phyloP scores from a whole-genome alignment of 305 asterid genomes.

The Fraxinus albicans region DNA sequence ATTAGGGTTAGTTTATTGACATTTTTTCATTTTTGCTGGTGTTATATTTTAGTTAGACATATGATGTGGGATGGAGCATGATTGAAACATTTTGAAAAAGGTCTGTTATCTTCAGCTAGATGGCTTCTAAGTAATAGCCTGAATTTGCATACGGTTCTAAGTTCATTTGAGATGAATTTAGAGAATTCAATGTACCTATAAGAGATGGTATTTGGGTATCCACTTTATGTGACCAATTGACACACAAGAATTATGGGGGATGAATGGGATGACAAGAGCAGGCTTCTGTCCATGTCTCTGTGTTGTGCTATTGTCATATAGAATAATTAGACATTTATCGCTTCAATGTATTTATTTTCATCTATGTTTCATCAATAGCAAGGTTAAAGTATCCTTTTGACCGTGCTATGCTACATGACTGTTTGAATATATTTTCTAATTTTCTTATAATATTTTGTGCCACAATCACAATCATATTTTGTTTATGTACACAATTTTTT shows the following conservation, averaged over 20 bases:
- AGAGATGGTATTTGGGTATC: neutral
- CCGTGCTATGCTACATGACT: neutral
- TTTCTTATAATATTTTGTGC: neutral
- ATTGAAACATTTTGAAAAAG: neutral
- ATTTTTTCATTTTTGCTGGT: too few relatives aligned
- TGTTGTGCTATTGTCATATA: neutral
- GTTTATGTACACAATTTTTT: too few relatives aligned
- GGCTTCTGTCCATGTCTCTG: neutral
- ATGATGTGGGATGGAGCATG: too few relatives aligned
- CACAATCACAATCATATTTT: neutral
- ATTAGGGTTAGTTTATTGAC: conserved; percentile 1
- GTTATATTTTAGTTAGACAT: too few relatives aligned
- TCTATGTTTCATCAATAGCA: neutral
- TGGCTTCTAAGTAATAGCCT: neutral
- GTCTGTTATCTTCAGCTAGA: neutral
- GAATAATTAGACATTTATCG: too few relatives aligned
- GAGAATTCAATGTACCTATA: neutral
- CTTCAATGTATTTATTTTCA: too few relatives aligned
- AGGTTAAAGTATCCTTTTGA: neutral
- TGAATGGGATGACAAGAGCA: neutral
- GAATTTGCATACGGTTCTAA: neutral
- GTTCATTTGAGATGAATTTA: neutral
- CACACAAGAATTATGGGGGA: neutral
- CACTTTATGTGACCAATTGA: neutral
- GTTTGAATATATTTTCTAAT: neutral